Base-by-base conservation (phyloP, 1,284 basidiomycete species). In the Rhizoctonia solani region DNA sequence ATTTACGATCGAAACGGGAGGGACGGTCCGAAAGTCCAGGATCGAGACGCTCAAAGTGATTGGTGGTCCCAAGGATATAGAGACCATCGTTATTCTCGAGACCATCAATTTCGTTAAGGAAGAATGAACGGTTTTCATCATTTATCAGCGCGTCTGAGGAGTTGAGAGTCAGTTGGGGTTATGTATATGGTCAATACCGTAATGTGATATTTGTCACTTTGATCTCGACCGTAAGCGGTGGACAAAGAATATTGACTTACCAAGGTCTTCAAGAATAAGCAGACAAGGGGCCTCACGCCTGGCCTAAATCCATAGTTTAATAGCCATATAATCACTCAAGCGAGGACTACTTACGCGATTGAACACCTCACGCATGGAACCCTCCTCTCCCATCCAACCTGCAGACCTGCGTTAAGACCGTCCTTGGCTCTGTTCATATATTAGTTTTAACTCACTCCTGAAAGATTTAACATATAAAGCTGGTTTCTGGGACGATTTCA, bases 1-100 rank as follows among this genome's bases (percentile, higher is more conserved):
- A 93, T 79, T 92, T 92, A 61, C 91, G 82, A 75, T 93, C 91
- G 72, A 93, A 93, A 27, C 91, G 84, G 71, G 89, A 91, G 4
- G 91, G 91, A 23, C 91, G 83, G 52, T 80, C 84, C 67, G 87
- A 87, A 68, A 93, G 75, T 6, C 87, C 88, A 16, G 88, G 85
- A 72, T 93, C 90, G 54, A 93, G 82, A 39, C 81, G 80, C 53
- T 92, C 88, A 72, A 92, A 87, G 75, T 93, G 90, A 74, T 93
- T 94, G 25, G 92, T 93, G 0, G 91, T 89, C 14, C 84, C 89
- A 70, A 93, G 87, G 73, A 92, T 79, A 47, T 93, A 81, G 6
- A 93, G 71, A 0, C 91, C 91, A 71, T 92, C 85, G 72, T 93
- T 93, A 32, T 85, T 82, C 72, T 85, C 83, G 29, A 90, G 76